Base-by-base conservation (phyloP, 176 grass and related monocot genomes). In the Lolium rigidum region DNA sequence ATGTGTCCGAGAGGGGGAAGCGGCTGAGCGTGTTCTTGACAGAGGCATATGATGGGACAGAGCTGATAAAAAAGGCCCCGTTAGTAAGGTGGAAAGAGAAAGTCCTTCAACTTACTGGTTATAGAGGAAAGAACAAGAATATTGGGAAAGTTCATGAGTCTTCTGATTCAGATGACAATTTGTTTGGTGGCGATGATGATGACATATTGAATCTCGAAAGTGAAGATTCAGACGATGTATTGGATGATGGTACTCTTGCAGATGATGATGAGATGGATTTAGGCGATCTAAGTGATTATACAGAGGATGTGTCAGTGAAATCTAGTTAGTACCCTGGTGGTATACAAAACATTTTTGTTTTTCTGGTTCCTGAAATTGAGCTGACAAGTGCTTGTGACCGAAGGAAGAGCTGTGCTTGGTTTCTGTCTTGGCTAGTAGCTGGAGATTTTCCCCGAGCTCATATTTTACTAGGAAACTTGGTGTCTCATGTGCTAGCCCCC, bases 1-100 rank as follows among this genome's bases (percentile, higher is more conserved):
- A 98, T 80, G 91, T 95, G 52, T 98, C 91, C 12, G 95, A 95
- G 83, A 87, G 89, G 83, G 93, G 95, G 56, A 98, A 93, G 85
- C 82, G 93, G 9, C 18, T 93, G 28, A 98, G 91, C 3, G 91
- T 95, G 55, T 95, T 98, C 84, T 88, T 95, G 78, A 94, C 86
- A 6, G 91, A 95, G 87, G 93, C 93, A 68, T 98, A 98, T 71
- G 84, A 97, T 13, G 84, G 92, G 56, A 89, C 86, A 25, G 88
- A 94, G 65, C 80, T 94, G 83, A 85, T 88, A 47, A 82, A 91
- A 49, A 95, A 93, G 70, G 88, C 79, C 41, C 91, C 88, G 0
- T 85, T 97, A 81, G 86, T 97, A 20, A 64, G 24, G 49, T 97
- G 95, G 90, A 95, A 85, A 84, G 89, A 95, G 80, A 97, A 93